phyloP scores from a whole-genome alignment of 2,329 filamentous ascomycete species.

The Penicillium sp. region DNA sequence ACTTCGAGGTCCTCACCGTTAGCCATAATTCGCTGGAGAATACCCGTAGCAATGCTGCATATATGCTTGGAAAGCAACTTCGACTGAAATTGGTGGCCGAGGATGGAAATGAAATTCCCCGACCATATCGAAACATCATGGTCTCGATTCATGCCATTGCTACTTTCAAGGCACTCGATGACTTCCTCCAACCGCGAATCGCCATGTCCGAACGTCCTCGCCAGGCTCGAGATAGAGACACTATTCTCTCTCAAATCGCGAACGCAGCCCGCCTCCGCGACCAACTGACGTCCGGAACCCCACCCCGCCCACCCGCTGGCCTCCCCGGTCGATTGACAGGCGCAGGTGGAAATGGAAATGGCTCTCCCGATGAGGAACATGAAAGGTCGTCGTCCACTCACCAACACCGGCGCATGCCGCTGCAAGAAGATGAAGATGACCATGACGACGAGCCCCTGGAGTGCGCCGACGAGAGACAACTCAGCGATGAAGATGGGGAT shows the following conservation, averaged over 20 bases:
- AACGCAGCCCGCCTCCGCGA: slow-evolving; percentile 65
- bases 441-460: slow-evolving; percentile 71
- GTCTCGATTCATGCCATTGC: slow-evolving; percentile 98
- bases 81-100: slow-evolving; percentile 85
- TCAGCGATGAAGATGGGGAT: slow-evolving; percentile 66
- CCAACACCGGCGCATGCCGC: slow-evolving; percentile 61
- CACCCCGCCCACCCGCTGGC: slow-evolving; percentile 20
- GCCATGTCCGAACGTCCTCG: slow-evolving; percentile 73
- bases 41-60: slow-evolving; percentile 84
- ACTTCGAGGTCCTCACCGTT: slow-evolving; percentile 96
- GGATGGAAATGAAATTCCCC: slow-evolving; percentile 81
- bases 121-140: slow-evolving; percentile 88
- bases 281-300: slow-evolving; percentile 34
- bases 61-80: slow-evolving; percentile 95
- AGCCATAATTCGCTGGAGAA: slow-evolving; percentile 89
- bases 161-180: slow-evolving; percentile 93
- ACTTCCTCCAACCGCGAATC: slow-evolving; percentile 90
- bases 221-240: slow-evolving; percentile 57
- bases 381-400: slow-evolving; percentile 53
- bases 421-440: slow-evolving; percentile 58
- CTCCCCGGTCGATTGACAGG: slow-evolving; percentile 14
- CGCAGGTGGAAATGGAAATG: slow-evolving; percentile 34
- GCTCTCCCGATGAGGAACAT: slow-evolving; percentile 41
- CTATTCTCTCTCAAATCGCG: slow-evolving; percentile 69
- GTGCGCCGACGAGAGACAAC: slow-evolving; percentile 85